Base-by-base conservation (phyloP, 306 rosid species). In the Amphicarpaea edgeworthii region DNA sequence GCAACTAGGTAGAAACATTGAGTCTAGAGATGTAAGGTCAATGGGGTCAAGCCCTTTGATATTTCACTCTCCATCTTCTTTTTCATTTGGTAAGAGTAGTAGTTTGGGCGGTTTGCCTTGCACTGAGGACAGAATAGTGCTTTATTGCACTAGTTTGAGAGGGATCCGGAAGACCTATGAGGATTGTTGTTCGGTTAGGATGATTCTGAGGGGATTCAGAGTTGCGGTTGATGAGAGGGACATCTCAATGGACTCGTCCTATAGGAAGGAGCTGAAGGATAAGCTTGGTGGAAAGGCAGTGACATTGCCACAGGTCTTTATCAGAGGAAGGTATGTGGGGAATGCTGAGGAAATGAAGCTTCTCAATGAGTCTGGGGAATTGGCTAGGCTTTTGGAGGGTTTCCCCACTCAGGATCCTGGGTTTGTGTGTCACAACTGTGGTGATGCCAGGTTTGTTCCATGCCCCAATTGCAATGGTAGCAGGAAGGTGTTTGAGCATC, bases 211-310 rank as follows among this genome's bases (percentile, higher is more conserved):
- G 41, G 92, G 91, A 2, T 86, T 88, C 12, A 74, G 94, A 75
- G 94, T 93, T 24, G 57, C 87, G 1, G 81, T 90, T 26, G 97
- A 93, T 58, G 97, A 93, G 68, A 82, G 94, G 28, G 97, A 93
- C 74, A 83, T 93, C 2, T 90, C 97, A 0, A 93, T 93, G 97
- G 97, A 93, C 73, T 88, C 96, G 9, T 84, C 85, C 1, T 89
- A 87, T 30, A 80, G 83, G 67, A 86, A 86, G 61, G 97, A 93
- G 71, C 30, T 93, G 72, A 85, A 88, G 67, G 83, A 41, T 55
- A 82, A 76, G 0, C 62, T 88, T 62, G 84, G 78, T 54, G 86
- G 83, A 16, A 87, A 81, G 42, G 82, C 64, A 6, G 61, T 86
- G 76, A 83, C 60, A 3, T 64, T 93, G 79, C 97, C 97, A 3